Percentiles rank a stretch among this genome's conserved stretches.
Evolutionary conservation across 2,329 filamentous ascomycete genomes (phyloP).

Genomic region (Fusarium longipes): DNA sequence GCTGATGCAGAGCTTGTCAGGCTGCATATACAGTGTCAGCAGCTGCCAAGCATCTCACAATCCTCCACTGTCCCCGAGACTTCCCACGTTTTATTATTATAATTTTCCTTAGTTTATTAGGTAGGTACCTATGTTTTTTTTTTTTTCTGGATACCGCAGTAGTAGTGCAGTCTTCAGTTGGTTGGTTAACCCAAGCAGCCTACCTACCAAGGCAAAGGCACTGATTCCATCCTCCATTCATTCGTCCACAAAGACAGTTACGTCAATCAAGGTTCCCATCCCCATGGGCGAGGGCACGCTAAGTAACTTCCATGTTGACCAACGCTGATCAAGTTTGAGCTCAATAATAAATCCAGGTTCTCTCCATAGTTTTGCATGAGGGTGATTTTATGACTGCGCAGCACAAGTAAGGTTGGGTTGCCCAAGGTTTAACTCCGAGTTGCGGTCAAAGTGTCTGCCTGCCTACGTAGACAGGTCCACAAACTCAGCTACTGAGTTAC

Average conservation of each 20-base stretch:
- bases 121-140: background rate
- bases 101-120: background rate
- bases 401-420: background rate
- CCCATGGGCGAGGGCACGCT: conserved; percentile 42
- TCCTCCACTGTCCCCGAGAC: conserved; percentile 15
- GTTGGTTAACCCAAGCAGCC: conserved; percentile 17
- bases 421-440: background rate
- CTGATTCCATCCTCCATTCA: conserved; percentile 27
- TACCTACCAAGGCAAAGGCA: conserved; percentile 11
- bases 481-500: too few species aligned
- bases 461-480: background rate
- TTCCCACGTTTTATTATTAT: conserved; percentile 13
- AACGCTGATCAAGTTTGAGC: conserved; percentile 6
- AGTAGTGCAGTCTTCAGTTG: conserved; percentile 12
- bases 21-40: conserved; percentile 26
- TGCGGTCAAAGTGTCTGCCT: background rate
- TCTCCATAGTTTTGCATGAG: background rate
- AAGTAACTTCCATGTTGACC: conserved; percentile 13
- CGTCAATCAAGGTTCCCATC: conserved; percentile 29
- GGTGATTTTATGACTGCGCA: background rate
- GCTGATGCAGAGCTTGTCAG: conserved; percentile 9
- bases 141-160: background rate
- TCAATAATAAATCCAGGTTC: conserved; percentile 21
- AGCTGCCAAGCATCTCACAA: background rate
- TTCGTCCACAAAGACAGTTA: conserved; percentile 28